phyloP scores from a whole-genome alignment of 805 yeast species.

The Yarrowia sp. region DNA sequence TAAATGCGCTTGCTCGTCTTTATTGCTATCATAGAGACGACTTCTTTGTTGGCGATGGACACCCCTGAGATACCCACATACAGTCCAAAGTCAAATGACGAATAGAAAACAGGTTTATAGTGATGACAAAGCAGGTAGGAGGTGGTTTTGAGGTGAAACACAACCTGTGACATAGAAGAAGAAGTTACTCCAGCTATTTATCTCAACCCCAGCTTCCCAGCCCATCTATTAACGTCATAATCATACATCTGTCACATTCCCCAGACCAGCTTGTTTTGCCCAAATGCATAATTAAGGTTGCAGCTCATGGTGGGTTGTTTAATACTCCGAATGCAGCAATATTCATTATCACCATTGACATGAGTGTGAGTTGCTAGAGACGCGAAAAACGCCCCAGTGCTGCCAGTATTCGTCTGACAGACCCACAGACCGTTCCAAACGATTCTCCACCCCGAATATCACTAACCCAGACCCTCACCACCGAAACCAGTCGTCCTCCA shows the following conservation, averaged over 20 bases:
- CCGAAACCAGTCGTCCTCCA: slow-evolving; percentile 32
- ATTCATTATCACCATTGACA: slow-evolving; percentile 24
- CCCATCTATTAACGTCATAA: too few species aligned
- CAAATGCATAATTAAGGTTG: slow-evolving; percentile 25
- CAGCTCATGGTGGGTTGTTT: slow-evolving; percentile 7
- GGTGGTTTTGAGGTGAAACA: neutral
- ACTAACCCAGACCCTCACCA: slow-evolving; percentile 33
- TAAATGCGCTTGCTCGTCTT: neutral
- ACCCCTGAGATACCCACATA: slow-evolving; percentile 11
- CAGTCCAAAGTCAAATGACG: neutral
- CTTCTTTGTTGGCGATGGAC: slow-evolving; percentile 12
- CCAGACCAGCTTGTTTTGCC: slow-evolving; percentile 15
- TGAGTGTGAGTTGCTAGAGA: slow-evolving; percentile 26
- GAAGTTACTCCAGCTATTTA: too few species aligned
- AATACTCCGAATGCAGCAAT: slow-evolving; percentile 23
- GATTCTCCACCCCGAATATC: too few species aligned
- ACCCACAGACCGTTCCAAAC: too few species aligned
- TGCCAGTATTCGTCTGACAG: too few species aligned
- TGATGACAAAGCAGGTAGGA: neutral
- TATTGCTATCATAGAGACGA: neutral
- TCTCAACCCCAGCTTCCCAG: neutral
- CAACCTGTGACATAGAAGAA: too few species aligned
- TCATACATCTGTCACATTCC: slow-evolving; percentile 1
- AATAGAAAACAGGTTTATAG: neutral
- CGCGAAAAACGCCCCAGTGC: too few species aligned